Evolutionary conservation across 331 rosid species (phyloP), one percentile per base, ranked within the genome.

Genomic region (Arachis monticola): DNA sequence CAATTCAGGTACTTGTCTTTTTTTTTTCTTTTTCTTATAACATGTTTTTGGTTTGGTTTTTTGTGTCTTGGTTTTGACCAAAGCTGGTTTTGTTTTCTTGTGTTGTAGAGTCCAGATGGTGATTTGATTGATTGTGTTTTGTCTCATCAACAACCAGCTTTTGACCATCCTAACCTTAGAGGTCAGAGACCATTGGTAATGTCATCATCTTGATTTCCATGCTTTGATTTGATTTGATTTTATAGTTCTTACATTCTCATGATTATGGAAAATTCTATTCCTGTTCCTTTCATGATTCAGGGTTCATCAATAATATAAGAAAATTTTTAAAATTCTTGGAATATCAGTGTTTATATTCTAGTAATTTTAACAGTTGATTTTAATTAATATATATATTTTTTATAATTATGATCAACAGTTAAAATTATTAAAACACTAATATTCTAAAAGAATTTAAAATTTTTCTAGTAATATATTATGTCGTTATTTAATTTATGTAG

Each of bases 71-170:
- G 27, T 22, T 22, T 22, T 2, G 4, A 22, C 27, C 27, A 22
- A 55, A 32, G 40, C 48, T 62, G 8, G 67, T 67, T 38, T 73
- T 74, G 35, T 73, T 80, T 1, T 63, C 27, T 80, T 67, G 4
- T 53, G 38, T 45, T 87, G 61, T 91, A 95, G 99, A 92, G 99
- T 77, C 91, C 98, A 30, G 98, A 95, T 85, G 99, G 99, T 8
- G 99, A 95, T 88, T 74, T 90, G 64, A 95, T 95, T 22, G 99
- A 95, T 66, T 95, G 99, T 75, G 91, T 95, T 78, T 67, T 77
- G 17, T 78, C 92, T 83, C 91, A 92, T 85, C 88, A 88, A 58
- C 99, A 95, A 65, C 98, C 94, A 61, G 97, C 99, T 77, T 95
- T 95, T 85, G 97, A 95, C 77, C 98, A 89, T 75, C 96, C 90